Conservation (phyloP, 2,329 filamentous ascomycete genomes). For the Cytospora schulzeri region DNA sequence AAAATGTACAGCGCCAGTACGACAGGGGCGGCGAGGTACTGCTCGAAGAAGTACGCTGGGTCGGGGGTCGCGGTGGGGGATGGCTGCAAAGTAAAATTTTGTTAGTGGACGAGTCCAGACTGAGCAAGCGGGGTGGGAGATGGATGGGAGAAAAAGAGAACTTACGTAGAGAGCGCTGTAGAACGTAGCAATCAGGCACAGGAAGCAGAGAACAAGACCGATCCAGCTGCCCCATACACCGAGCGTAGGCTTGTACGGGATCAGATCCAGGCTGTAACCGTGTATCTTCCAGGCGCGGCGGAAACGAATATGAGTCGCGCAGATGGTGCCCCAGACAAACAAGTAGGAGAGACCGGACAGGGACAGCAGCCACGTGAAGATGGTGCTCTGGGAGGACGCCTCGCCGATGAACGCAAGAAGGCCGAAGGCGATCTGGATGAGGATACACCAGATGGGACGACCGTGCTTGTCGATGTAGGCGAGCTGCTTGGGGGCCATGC, state of each 20-base stretch:
- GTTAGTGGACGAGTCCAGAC: neutral
- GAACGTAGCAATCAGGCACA: conserved; percentile 73
- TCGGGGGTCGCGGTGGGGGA: conserved; percentile 37
- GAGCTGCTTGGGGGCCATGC: conserved; percentile 58
- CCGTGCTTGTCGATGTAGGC: conserved; percentile 64
- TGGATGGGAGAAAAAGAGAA: neutral
- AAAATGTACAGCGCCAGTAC: conserved; percentile 60
- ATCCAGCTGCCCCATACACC: conserved; percentile 71
- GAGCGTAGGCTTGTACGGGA: conserved; percentile 49
- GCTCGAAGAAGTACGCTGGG: conserved; percentile 59
- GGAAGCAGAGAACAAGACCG: conserved; percentile 64
- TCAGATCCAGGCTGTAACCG: conserved; percentile 53
- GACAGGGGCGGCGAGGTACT: conserved; percentile 60
- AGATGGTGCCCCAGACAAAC: conserved; percentile 75
- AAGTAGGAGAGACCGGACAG: conserved; percentile 73
- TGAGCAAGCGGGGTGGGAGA: neutral
- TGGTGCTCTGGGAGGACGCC: conserved; percentile 43
- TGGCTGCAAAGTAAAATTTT: conserved; percentile 36
- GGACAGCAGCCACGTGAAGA: conserved; percentile 69
- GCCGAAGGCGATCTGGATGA: conserved; percentile 57
- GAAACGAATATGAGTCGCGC: conserved; percentile 67
- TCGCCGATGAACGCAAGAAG: conserved; percentile 60
- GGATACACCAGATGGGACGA: conserved; percentile 58
- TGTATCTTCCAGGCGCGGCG: conserved; percentile 61
- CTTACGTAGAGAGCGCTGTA: conserved; percentile 65